Conservation (phyloP, 495 filamentous ascomycete genomes). For the Sporormia fimetaria region DNA sequence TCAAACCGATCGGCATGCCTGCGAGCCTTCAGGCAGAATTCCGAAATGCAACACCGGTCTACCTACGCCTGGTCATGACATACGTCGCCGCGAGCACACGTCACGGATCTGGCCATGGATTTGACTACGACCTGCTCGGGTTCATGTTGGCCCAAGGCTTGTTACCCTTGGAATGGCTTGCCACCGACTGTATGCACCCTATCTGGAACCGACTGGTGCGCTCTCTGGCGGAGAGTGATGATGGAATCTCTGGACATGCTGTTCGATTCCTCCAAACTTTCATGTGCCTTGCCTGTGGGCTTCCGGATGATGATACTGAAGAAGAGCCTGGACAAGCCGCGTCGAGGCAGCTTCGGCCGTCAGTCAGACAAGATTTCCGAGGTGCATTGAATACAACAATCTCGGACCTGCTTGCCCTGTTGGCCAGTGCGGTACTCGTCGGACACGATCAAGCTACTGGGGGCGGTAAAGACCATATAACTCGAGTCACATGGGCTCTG, state of each 20-base stretch:
- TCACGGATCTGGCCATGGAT: constrained; percentile 4
- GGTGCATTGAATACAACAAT: constrained; percentile 22
- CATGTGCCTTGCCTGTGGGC: constrained; percentile 9
- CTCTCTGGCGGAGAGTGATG: constrained; percentile 12
- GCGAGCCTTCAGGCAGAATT: constrained; percentile 8
- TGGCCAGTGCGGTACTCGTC: constrained; percentile 13
- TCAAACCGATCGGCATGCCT: constrained; percentile 13
- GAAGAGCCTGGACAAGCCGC: constrained; percentile 1
- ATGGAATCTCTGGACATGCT: constrained; percentile 6
- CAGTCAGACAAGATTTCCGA: constrained; percentile 10
- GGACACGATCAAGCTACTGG: not conserved
- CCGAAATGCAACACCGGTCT: constrained; percentile 7
- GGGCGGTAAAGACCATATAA: not conserved
- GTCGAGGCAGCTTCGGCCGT: constrained; percentile 6
- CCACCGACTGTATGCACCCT: constrained; percentile 18
- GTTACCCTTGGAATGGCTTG: constrained; percentile 24
- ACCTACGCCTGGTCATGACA: constrained; percentile 7
- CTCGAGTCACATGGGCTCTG: constrained; percentile 11
- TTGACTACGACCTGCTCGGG: constrained; percentile 19
- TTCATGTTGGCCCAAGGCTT: constrained; percentile 19
- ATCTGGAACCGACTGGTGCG: constrained; percentile 18
- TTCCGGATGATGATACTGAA: constrained; percentile 9
- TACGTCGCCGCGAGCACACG: constrained; percentile 5
- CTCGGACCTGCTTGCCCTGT: constrained; percentile 18
- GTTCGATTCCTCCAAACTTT: constrained; percentile 15